Percentiles rank a stretch among this genome's conserved stretches.
Evolutionary conservation across 179 eudicot genomes (phyloP).

Genomic region (Kewa caespitosa): DNA sequence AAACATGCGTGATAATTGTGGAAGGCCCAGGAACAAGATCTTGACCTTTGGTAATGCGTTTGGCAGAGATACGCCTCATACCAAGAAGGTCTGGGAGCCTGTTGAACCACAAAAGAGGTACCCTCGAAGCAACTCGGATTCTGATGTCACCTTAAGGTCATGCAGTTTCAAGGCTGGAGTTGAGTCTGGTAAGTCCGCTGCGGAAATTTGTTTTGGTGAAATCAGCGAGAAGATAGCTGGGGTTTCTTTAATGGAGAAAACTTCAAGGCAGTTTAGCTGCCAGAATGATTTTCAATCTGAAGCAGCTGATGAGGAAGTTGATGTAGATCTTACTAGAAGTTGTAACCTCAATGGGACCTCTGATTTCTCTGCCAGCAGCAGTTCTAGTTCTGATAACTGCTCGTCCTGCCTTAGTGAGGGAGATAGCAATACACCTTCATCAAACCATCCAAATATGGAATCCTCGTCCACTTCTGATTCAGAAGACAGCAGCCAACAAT

Average conservation of each 20-base stretch:
- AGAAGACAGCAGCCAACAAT: conserved; percentile 67
- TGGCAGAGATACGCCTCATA: conserved; percentile 46
- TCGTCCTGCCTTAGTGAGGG: conserved; percentile 92
- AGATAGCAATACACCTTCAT: conserved; percentile 62
- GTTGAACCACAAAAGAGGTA: conserved; percentile 77
- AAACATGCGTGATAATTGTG: conserved; percentile 42
- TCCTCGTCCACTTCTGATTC: conserved; percentile 81
- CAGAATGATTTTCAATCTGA: conserved; percentile 25
- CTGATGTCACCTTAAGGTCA: conserved; percentile 59
- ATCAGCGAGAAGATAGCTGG: conserved; percentile 28
- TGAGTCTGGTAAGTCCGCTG: conserved; percentile 40
- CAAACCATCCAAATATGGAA: conserved; percentile 60
- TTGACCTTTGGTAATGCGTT: conserved; percentile 33
- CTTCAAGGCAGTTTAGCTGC: conserved; percentile 18
- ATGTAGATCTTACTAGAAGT: conserved; percentile 29
- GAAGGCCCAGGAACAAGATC: conserved; percentile 57
- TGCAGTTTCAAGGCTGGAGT: conserved; percentile 37
- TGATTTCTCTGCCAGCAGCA: conserved; percentile 54
- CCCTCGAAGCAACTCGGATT: conserved; percentile 64
- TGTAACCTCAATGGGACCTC: conserved; percentile 36
- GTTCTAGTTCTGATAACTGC: conserved; percentile 83
- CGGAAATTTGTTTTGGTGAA: conserved; percentile 34
- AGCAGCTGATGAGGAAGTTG: conserved; percentile 39
- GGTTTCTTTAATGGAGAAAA: conserved; percentile 30
- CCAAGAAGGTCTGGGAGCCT: conserved; percentile 94